A percentile compares a stretch with the other conserved stretches of the same genome.
Evolutionary conservation across 2,329 filamentous ascomycete species (phyloP).

Genomic region (Fusarium sarcochroum): DNA sequence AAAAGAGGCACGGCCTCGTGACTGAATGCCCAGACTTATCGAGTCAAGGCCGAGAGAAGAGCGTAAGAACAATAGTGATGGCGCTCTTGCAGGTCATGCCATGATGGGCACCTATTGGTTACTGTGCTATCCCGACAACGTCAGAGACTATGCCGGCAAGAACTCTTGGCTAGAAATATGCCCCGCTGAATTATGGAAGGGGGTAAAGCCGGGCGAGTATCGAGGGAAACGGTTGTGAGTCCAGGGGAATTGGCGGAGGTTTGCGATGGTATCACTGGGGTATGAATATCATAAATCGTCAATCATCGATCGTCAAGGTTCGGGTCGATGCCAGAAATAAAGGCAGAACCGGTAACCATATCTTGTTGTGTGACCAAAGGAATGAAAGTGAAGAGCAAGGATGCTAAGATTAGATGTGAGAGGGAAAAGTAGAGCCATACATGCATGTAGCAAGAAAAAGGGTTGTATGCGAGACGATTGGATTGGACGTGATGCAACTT

Average conservation of each 20-base stretch:
- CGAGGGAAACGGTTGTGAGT: slow-evolving; percentile 3
- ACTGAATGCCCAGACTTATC: slow-evolving; percentile 2
- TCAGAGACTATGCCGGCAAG: slow-evolving; percentile 4
- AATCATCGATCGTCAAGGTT: slow-evolving; percentile 17
- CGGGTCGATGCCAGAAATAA: slow-evolving; percentile 6
- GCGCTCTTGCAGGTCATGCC: slow-evolving; percentile 36
- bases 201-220: slow-evolving; percentile 1
- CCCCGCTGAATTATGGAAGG: neutral
- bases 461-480: slow-evolving; percentile 22
- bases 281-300: slow-evolving; percentile 15
- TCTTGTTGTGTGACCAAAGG: neutral
- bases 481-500: slow-evolving; percentile 32
- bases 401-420: slow-evolving; percentile 28
- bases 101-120: slow-evolving; percentile 36
- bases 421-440: slow-evolving; percentile 15
- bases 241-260: slow-evolving; percentile 10
- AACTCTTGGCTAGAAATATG: slow-evolving; percentile 10
- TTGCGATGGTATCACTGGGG: slow-evolving; percentile 1
- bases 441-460: slow-evolving; percentile 23
- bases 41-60: slow-evolving; percentile 8
- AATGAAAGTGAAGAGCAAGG: slow-evolving; percentile 18
- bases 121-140: slow-evolving; percentile 5
- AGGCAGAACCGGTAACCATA: neutral
- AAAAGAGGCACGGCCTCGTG: slow-evolving; percentile 11
- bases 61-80: slow-evolving; percentile 11